Conservation (phyloP, 805 yeast species). For the Candida stauntonica region DNA sequence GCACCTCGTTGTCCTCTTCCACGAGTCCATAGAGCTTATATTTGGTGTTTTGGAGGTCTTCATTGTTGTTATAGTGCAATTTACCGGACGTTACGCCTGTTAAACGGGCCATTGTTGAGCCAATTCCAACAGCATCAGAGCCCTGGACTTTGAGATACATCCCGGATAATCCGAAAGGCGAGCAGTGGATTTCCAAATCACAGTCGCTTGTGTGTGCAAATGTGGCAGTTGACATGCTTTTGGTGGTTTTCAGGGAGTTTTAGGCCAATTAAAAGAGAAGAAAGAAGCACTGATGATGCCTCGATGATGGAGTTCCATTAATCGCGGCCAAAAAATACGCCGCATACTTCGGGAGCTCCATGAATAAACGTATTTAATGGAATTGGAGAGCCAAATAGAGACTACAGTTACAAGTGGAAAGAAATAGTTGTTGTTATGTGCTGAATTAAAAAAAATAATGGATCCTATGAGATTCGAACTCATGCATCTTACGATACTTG, state of each 20-base stretch:
- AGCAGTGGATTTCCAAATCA: constrained; percentile 50
- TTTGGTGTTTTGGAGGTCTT: constrained; percentile 42
- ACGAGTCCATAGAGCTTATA: constrained; percentile 46
- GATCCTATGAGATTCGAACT: constrained; percentile 23
- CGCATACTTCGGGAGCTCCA: no score
- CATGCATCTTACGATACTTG: constrained; percentile 24
- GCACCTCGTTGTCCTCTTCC: constrained; percentile 40
- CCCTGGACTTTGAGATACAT: constrained; percentile 44
- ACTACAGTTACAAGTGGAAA: no score
- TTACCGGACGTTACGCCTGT: constrained; percentile 47
- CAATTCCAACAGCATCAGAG: constrained; percentile 48
- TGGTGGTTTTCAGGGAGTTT: not conserved
- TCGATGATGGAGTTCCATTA: no score
- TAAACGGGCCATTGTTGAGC: constrained; percentile 53
- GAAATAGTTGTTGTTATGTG: no score
- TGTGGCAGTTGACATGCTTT: constrained; percentile 16
- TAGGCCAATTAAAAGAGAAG: not conserved
- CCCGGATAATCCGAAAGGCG: constrained; percentile 53
- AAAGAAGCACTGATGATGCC: no score
- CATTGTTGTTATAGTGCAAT: constrained; percentile 44
- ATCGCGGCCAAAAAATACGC: no score
- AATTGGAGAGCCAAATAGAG: no score
- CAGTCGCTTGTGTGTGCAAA: constrained; percentile 47
- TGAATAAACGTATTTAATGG: no score
- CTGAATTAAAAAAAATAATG: constrained; percentile 17